Base-by-base conservation (phyloP, 2,329 filamentous ascomycete genomes). In the Ceratocystis smalleyi region DNA sequence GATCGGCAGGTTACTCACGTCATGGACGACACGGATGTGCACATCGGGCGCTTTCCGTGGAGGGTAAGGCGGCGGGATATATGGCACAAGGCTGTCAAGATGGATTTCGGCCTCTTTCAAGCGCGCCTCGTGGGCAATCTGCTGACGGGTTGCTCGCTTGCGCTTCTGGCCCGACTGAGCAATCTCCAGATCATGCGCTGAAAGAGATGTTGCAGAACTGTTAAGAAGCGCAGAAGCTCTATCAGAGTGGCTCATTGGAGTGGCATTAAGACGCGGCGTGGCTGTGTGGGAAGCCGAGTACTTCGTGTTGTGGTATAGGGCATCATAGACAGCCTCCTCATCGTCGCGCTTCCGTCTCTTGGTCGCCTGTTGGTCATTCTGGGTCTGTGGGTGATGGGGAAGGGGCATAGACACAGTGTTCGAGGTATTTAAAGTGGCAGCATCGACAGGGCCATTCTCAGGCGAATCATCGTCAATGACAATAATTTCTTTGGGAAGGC, bases 21-120 rank as follows among this genome's bases (percentile, higher is more conserved):
- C 85, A 67, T 76, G 75, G 51, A 87, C 78, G 55, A 83, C 77
- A 66, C 82, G 79, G 55, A 87, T 84, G 60, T 78, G 75, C 6
- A 92, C 87, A 67, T 92, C 88, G 70, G 86, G 84, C 22, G 91
- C 89, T 78, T 99, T 97, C 77, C 94, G 90, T 3, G 89, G 86
- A 2, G 92, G 92, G 68, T 89, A 87, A 0, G 89, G 85, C 5
- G 92, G 94, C 54, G 94, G 91, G 61, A 90, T 82, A 72, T 97
- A 97, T 68, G 83, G 87, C 68, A 84, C 79, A 71, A 86, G 89
- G 22, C 86, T 83, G 72, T 91, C 86, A 27, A 83, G 82, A 47
- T 84, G 79, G 27, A 79, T 79, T 70, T 91, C 87, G 55, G 87
- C 77, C 70, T 94, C 88, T 70, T 87, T 82, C 69, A 86, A 81